phyloP scores from a whole-genome alignment of 305 asterid genomes.

The Rubia balearica region DNA sequence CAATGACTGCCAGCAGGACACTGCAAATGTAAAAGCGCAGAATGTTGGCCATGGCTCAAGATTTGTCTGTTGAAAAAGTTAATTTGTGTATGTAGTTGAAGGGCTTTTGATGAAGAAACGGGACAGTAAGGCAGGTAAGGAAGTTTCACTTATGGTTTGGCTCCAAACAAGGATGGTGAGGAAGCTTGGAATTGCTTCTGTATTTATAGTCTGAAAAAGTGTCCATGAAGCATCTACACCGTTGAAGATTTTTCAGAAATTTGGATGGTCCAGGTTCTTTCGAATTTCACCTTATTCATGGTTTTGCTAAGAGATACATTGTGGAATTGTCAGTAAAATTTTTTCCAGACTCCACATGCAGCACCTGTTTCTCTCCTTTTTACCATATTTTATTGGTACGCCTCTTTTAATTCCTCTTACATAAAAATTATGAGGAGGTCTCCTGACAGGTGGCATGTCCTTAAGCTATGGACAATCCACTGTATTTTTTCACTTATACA shows the following conservation, averaged over 20 bases:
- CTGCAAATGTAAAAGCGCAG: constrained; percentile 4
- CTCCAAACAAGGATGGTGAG: constrained; percentile 12
- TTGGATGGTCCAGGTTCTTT: constrained; percentile 22
- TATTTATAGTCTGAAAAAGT: constrained; percentile 17
- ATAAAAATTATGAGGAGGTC: neutral
- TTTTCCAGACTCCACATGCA: constrained; percentile 3
- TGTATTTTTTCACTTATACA: too few species aligned
- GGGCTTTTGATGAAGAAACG: neutral
- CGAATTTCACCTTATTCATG: neutral
- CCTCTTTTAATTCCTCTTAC: constrained; percentile 5
- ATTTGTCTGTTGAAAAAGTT: neutral
- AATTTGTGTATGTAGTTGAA: neutral
- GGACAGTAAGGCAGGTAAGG: neutral
- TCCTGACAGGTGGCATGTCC: too few species aligned
- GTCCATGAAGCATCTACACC: constrained; percentile 8
- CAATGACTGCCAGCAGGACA: constrained; percentile 22
- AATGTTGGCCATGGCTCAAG: constrained; percentile 20
- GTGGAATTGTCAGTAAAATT: constrained; percentile 8
- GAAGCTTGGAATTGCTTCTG: constrained; percentile 10
- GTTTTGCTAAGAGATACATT: neutral
- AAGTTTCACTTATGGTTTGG: constrained; percentile 6
- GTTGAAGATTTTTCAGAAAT: constrained; percentile 2
- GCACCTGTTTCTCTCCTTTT: constrained; percentile 8
- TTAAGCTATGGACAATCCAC: too few species aligned
- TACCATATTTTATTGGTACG: constrained; percentile 3